Evolutionary conservation across 225 moss, liverwort and hornwort species (phyloP), one percentile per base, ranked within the genome.

Genomic region (Marchantia paleacea): DNA sequence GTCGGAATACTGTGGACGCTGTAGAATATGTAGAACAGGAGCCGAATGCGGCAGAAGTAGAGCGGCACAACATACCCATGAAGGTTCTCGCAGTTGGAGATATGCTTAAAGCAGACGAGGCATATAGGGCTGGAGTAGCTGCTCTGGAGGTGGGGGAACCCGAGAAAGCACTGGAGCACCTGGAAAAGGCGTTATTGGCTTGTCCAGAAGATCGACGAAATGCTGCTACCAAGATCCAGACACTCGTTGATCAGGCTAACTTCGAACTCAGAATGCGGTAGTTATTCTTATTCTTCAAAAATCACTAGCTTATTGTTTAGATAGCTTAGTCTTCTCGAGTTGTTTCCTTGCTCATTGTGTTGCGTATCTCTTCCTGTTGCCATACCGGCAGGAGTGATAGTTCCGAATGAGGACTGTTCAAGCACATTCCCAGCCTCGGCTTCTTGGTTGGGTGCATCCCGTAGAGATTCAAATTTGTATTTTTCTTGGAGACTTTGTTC

Each of bases 81-180:
- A 83, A 74, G 55, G 67, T 83, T 54, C 67, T 83, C 12, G 74
- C 53, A 24, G 79, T 83, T 55, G 83, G 83, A 26, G 79, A 83
- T 80, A 79, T 83, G 83, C 78, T 79, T 29, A 79, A 67, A 75
- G 83, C 83, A 49, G 83, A 83, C 47, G 74, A 83, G 24, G 79
- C 83, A 67, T 83, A 79, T 75, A 83, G 83, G 30, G 79, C 83
- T 54, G 83, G 83, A 47, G 83, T 83, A 26, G 72, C 83, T 11
- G 65, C 83, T 62, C 30, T 83, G 80, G 83, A 83, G 67, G 74
- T 52, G 0, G 83, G 83, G 53, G 79, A 83, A 22, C 83, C 83
- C 39, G 79, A 71, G 62, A 79, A 83, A 60, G 83, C 83, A 20
- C 58, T 83, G 79, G 80, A 80, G 31, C 79, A 79, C 63, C 63